Conservation (phyloP, 768 basidiomycete species). For the Suillus clintonianus region DNA sequence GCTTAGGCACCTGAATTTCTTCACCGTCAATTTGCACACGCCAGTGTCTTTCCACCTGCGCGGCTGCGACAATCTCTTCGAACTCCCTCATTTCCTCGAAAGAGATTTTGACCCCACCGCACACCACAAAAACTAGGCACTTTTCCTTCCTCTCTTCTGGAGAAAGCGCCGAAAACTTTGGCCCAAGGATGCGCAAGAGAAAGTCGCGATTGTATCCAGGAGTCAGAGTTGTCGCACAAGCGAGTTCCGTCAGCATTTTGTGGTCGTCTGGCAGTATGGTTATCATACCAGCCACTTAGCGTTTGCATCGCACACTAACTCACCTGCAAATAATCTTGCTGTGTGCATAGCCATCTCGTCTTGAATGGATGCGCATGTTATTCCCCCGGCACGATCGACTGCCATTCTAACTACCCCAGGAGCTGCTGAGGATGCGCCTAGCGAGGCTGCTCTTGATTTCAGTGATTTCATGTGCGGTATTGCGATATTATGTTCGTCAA, state of each 20-base stretch:
- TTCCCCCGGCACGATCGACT: conserved; percentile 54
- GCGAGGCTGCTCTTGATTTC: conserved; percentile 66
- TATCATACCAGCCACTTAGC: not conserved
- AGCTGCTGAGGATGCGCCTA: conserved; percentile 70
- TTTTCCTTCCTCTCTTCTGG: conserved; percentile 28
- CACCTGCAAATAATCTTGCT: conserved; percentile 59
- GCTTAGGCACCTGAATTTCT: conserved; percentile 19
- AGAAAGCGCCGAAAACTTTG: conserved; percentile 20
- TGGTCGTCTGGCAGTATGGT: conserved; percentile 57
- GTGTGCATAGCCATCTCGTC: conserved; percentile 73
- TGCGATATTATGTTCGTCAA: conserved; percentile 45
- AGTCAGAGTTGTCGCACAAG: conserved; percentile 69
- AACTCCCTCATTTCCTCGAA: conserved; percentile 55
- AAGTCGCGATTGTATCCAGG: conserved; percentile 62
- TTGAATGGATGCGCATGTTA: conserved; percentile 61
- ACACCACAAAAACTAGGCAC: conserved; percentile 65
- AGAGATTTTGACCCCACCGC: conserved; percentile 67
- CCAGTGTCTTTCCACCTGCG: conserved; percentile 29
- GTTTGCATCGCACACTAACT: conserved; percentile 13
- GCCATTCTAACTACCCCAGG: conserved; percentile 66
- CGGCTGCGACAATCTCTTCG: conserved; percentile 37
- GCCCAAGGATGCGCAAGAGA: conserved; percentile 43
- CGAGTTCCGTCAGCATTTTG: conserved; percentile 72
- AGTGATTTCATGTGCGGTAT: conserved; percentile 60
- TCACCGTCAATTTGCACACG: conserved; percentile 11